Conservation (phyloP, 345 rosid species). For the Noccaea caerulescens region DNA sequence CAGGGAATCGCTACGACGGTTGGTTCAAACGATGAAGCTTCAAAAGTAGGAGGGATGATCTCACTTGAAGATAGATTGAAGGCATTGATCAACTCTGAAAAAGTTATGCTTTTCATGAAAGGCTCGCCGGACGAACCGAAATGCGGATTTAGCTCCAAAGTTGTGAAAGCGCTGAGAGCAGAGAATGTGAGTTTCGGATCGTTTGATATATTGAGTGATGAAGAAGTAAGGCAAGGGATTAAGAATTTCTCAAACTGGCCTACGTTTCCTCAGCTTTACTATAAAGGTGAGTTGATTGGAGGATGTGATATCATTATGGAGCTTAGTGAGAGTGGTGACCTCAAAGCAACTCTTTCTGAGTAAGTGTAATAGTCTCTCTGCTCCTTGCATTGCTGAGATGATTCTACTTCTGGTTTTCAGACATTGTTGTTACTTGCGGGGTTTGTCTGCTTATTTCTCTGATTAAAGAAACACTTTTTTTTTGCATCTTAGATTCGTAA, state of each 20-base stretch:
- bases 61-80: slow-evolving; percentile 67
- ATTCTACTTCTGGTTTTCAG: slow-evolving; percentile 1
- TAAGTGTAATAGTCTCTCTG: slow-evolving; percentile 35
- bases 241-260: slow-evolving; percentile 95
- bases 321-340: slow-evolving; percentile 68
- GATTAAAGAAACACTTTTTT: slow-evolving; percentile 8
- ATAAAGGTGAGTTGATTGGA: slow-evolving; percentile 94
- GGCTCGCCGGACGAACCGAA: slow-evolving; percentile 86
- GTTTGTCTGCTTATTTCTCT: slow-evolving; percentile 30
- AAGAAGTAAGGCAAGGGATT: slow-evolving; percentile 93
- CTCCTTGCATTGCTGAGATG: slow-evolving; percentile 2
- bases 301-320: slow-evolving; percentile 94
- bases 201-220: slow-evolving; percentile 78
- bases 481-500: slow-evolving; percentile 13
- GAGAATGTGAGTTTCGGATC: slow-evolving; percentile 73
- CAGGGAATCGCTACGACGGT: slow-evolving; percentile 55
- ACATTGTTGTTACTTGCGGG: slow-evolving; percentile 32
- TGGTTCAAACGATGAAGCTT: slow-evolving; percentile 47
- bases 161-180: slow-evolving; percentile 75
- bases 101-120: slow-evolving; percentile 95
- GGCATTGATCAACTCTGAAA: slow-evolving; percentile 62
- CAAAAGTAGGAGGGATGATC: slow-evolving; percentile 55
- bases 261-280: slow-evolving; percentile 92
- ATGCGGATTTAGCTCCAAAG: slow-evolving; percentile 96
- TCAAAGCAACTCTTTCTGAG: slow-evolving; percentile 79